Conservation (phyloP, 2,329 filamentous ascomycete genomes). For the Aspergillus bombycis region DNA sequence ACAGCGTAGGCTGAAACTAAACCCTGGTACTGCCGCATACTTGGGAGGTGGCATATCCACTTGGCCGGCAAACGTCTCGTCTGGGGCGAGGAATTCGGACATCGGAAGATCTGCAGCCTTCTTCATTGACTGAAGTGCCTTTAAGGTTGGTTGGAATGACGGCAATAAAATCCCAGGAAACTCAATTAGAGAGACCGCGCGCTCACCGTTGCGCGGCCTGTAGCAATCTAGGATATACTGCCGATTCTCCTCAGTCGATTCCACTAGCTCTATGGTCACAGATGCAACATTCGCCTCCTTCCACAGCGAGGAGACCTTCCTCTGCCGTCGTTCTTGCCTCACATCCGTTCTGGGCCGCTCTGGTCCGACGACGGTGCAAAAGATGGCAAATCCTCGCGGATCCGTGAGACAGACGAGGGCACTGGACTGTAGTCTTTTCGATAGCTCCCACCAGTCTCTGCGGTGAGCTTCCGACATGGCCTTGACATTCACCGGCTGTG, state of each 20-base stretch:
- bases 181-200: slow-evolving; percentile 54
- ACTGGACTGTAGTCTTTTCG: slow-evolving; percentile 32
- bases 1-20: slow-evolving; percentile 48
- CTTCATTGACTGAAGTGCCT: slow-evolving; percentile 59
- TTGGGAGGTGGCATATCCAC: slow-evolving; percentile 49
- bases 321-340: not conserved
- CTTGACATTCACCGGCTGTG: slow-evolving; percentile 26
- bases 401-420: slow-evolving; percentile 34
- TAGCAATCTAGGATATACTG: slow-evolving; percentile 24
- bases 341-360: slow-evolving; percentile 17
- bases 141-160: slow-evolving; percentile 61
- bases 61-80: slow-evolving; percentile 10
- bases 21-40: slow-evolving; percentile 55
- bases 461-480: slow-evolving; percentile 12
- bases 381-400: slow-evolving; percentile 22
- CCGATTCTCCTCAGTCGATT: slow-evolving; percentile 27
- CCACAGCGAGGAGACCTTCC: slow-evolving; percentile 22
- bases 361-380: slow-evolving; percentile 28
- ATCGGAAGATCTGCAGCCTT: slow-evolving; percentile 52
- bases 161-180: slow-evolving; percentile 64
- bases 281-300: slow-evolving; percentile 31
- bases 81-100: slow-evolving; percentile 44
- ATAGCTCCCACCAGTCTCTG: slow-evolving; percentile 34
- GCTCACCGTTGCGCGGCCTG: not conserved
- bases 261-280: slow-evolving; percentile 33